Percentiles rank a stretch among this genome's conserved stretches.
Evolutionary conservation across 1,284 basidiomycete species (phyloP).

Genomic region (Microbotryomycetes sp.): DNA sequence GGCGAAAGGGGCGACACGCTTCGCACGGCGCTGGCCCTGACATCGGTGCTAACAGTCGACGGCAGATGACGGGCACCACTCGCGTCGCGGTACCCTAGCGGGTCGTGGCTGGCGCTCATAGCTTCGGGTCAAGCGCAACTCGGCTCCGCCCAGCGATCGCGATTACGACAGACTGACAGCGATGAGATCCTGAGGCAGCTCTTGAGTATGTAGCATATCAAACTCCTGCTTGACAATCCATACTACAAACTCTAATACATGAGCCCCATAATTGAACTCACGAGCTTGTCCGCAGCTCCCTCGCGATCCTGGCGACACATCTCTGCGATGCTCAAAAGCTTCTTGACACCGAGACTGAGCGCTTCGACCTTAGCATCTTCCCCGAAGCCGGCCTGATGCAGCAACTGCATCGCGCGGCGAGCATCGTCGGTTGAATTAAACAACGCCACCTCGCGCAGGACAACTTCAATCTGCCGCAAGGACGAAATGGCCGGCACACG

Average conservation of each 20-base stretch:
- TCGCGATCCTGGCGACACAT: slow-evolving; percentile 80
- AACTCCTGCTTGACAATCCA: too few species aligned
- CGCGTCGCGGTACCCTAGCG: not conserved
- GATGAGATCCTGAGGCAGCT: too few species aligned
- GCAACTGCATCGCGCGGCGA: slow-evolving; percentile 55
- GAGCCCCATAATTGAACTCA: slow-evolving; percentile 35
- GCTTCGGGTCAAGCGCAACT: not conserved
- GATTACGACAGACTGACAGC: too few species aligned
- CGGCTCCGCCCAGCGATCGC: not conserved
- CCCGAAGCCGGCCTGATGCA: slow-evolving; percentile 69
- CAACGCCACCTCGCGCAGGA: slow-evolving; percentile 75
- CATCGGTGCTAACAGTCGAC: not conserved
- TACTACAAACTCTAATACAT: not conserved
- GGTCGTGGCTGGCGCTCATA: not conserved
- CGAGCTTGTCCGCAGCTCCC: slow-evolving; percentile 41
- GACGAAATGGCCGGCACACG: slow-evolving; percentile 74
- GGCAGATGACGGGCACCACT: not conserved
- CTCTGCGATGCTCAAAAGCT: slow-evolving; percentile 82
- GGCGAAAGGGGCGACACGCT: not conserved
- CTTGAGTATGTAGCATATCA: too few species aligned
- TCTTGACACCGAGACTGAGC: slow-evolving; percentile 76
- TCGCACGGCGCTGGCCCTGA: not conserved
- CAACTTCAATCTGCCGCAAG: slow-evolving; percentile 63
- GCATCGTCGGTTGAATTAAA: slow-evolving; percentile 59
- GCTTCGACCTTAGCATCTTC: slow-evolving; percentile 52